Conservation (phyloP, 1,139 yeast species). For the Spathaspora sp. region DNA sequence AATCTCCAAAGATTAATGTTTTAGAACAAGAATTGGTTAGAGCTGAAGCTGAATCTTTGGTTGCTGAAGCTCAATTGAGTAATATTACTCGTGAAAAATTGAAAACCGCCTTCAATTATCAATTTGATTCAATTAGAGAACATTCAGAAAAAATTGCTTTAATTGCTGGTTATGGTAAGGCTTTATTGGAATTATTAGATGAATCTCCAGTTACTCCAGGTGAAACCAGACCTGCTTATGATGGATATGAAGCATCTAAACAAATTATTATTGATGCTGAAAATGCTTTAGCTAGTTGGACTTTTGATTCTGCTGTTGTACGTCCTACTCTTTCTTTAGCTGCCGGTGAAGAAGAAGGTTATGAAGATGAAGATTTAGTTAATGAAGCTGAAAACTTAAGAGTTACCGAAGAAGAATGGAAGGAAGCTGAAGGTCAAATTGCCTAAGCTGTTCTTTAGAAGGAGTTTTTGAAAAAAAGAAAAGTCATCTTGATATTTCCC, state of each 20-base stretch:
- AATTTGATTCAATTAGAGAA: conserved; percentile 80
- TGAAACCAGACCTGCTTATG: conserved; percentile 86
- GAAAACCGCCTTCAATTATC: conserved; percentile 81
- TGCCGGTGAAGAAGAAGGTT: conserved; percentile 64
- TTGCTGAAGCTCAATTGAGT: conserved; percentile 87
- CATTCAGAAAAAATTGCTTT: conserved; percentile 81
- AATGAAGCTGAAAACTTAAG: conserved; percentile 55
- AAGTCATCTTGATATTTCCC: background rate
- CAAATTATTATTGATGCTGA: conserved; percentile 85
- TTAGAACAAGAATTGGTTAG: conserved; percentile 86
- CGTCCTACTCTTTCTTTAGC: conserved; percentile 80
- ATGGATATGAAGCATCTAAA: conserved; percentile 84
- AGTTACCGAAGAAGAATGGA: conserved; percentile 54
- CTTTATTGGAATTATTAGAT: conserved; percentile 75
- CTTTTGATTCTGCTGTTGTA: conserved; percentile 75
- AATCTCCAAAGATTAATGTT: conserved; percentile 76
- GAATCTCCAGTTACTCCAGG: conserved; percentile 89
- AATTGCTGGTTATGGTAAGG: conserved; percentile 89
- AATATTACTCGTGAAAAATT: conserved; percentile 85
- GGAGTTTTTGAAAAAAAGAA: background rate
- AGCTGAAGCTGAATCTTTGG: conserved; percentile 88
- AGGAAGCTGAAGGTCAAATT: conserved; percentile 12
- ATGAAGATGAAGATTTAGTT: conserved; percentile 53
- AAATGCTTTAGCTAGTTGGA: conserved; percentile 81
- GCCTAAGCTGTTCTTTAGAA: conserved; percentile 3